Evolutionary conservation across 2,329 filamentous ascomycete species (phyloP), one percentile per base, ranked within the genome.

Genomic region (Penicillium sp.): DNA sequence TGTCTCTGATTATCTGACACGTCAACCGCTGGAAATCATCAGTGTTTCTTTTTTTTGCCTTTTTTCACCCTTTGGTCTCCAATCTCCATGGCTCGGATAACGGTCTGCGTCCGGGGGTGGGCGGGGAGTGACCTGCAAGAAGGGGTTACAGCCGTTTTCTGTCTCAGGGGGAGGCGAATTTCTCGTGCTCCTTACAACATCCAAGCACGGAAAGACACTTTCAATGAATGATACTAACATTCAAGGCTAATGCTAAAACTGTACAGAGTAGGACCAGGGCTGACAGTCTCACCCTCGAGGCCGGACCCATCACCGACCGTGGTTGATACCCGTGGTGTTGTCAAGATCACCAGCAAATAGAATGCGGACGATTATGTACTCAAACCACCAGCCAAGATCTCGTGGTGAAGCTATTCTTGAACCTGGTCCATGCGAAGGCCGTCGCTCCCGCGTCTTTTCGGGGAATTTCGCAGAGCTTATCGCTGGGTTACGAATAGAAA

Each of bases 251-350:
- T 22, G 22, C 22, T 4, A 22, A 22, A 22, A 22, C 22, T 22
- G 22, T 22, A 22, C 22, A 4, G 4, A 3, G 22, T 22, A 22
- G 10, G 53, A 28, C 25, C 34, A 54, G 59, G 61, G 57, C 41
- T 38, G 38, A 48, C 50, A 47, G 49, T 59, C 42, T 47, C 49
- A 50, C 59, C 55, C 48, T 58, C 51, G 52, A 54, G 39, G 6
- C 22, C 53, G 48, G 64, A 63, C 54, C 66, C 58, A 60, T 63
- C 45, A 37, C 25, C 35, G 57, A 61, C 66, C 63, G 43, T 60
- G 63, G 63, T 60, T 66, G 35, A 28, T 61, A 67, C 60, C 63
- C 62, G 63, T 63, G 15, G 43, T 17, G 25, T 28, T 31, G 6
- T 31, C 14, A 47, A 31, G 5, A 31, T 10, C 4, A 31, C 47